Conservation (phyloP, 1,284 basidiomycete species). For the Ceratobasidium sp. region DNA sequence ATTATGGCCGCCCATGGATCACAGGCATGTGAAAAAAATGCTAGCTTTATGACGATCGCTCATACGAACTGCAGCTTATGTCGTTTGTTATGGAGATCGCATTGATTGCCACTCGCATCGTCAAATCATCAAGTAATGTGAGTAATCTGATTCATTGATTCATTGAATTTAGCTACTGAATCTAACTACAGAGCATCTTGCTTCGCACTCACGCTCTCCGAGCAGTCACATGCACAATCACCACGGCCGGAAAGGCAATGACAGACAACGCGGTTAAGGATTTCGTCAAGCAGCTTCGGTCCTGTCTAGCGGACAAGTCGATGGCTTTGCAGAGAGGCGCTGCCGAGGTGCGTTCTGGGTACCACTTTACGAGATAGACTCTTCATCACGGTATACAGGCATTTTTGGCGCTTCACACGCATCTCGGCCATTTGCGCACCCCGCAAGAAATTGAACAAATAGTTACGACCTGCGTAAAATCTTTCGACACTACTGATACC, state of each 20-base stretch:
- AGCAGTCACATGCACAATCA: slow-evolving; percentile 82
- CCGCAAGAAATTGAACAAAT: slow-evolving; percentile 82
- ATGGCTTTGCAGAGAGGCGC: slow-evolving; percentile 89
- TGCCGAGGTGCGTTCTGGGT: slow-evolving; percentile 70
- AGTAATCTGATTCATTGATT: too few relatives aligned
- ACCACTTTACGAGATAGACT: background rate
- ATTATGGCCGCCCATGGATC: slow-evolving; percentile 87
- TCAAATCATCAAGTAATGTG: slow-evolving; percentile 77
- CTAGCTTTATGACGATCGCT: slow-evolving; percentile 34
- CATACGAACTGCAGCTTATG: slow-evolving; percentile 77
- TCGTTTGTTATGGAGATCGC: slow-evolving; percentile 92
- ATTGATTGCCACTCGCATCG: slow-evolving; percentile 73
- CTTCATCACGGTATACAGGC: slow-evolving; percentile 63
- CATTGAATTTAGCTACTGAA: too few relatives aligned
- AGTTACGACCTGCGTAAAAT: slow-evolving; percentile 77
- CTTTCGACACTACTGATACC: slow-evolving; percentile 87
- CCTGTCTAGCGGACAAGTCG: slow-evolving; percentile 85
- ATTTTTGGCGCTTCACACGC: slow-evolving; percentile 74
- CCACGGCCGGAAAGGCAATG: slow-evolving; percentile 84
- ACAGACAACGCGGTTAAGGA: slow-evolving; percentile 87
- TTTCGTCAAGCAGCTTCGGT: slow-evolving; percentile 85
- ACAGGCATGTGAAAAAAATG: slow-evolving; percentile 68
- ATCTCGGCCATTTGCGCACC: slow-evolving; percentile 60
- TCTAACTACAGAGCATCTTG: slow-evolving; percentile 72
- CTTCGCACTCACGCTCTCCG: slow-evolving; percentile 87